Evolutionary conservation across 2,329 filamentous ascomycete genomes (phyloP), one percentile per base, ranked within the genome.

Genomic region (Colletotrichum sp.): DNA sequence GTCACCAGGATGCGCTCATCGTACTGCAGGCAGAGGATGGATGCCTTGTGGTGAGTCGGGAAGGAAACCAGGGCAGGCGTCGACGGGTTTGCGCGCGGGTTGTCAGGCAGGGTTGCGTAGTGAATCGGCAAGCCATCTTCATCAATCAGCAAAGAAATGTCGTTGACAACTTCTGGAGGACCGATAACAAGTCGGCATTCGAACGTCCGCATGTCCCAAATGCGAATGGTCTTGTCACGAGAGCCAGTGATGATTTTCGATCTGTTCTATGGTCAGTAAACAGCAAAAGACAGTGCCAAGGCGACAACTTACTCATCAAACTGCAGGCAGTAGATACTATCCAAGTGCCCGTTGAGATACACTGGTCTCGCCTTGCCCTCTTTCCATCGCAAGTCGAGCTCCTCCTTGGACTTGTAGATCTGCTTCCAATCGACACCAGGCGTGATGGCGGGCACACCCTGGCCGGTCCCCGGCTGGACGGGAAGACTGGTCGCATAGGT

Each of bases 241-340:
- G 96, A 98, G 32, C 97, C 97, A 4, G 97, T 99, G 79, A 99
- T 96, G 82, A 99, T 98, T 85, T 99, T 99, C 82, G 94, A 90
- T 83, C 94, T 96, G 81, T 28, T 69, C 24, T n/a, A 16, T 21
- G 44, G 80, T 89, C 83, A 89, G 86, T 78, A 69, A 21, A 18
- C 12, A 6, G 21, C 8, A 57, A 62, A 34, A 44, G n/a, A 64
- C 32, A 21, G 5, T n/a, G n/a, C 3, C 10, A 36, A 15, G 34
- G 7, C 24, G 16, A 28, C 21, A 5, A 88, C 93, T 80, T 90
- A 96, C 93, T 99, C 96, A 84, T 99, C 97, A 83, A 99, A 99
- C 83, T 99, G 97, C 72, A 98, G 92, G 85, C 97, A 99, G 86
- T 99, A 99, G 73, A 99, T 98, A 79, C 96, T 98, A 84, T 99